These are phyloP conservation scores for Geosiphon pyriformis DNA, from an alignment of 192 early-diverging fungal species.

Conservation along the genomic window DNA sequence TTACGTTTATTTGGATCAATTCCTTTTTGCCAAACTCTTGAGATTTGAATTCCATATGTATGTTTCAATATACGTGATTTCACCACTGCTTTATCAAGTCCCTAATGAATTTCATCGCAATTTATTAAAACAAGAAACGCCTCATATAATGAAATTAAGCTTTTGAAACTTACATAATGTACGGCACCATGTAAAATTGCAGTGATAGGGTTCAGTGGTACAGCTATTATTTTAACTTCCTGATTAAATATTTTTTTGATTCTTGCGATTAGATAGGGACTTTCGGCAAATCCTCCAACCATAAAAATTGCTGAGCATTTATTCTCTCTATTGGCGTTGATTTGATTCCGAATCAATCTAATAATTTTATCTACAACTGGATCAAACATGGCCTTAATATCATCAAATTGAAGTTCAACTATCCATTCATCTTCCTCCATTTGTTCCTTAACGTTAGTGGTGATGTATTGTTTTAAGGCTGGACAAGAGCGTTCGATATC, in stretches of 20 bases:
- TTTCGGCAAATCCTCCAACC: slow-evolving; percentile 44
- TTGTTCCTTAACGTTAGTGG: neutral
- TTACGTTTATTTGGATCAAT: neutral
- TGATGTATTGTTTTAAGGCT: neutral
- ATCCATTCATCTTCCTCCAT: neutral
- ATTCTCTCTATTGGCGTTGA: slow-evolving; percentile 2
- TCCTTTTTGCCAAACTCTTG: neutral
- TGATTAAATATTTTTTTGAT: slow-evolving; percentile 41
- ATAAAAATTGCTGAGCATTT: slow-evolving; percentile 40
- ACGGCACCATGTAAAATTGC: slow-evolving; percentile 49
- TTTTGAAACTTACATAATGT: slow-evolving; percentile 26
- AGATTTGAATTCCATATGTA: slow-evolving; percentile 7
- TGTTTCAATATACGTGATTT: neutral
- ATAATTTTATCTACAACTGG: neutral
- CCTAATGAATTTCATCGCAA: neutral
- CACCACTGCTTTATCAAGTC: neutral
- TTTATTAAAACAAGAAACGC: neutral
- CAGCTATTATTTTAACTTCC: slow-evolving; percentile 36
- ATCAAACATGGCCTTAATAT: slow-evolving; percentile 4
- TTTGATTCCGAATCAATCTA: neutral
- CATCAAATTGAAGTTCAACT: neutral
- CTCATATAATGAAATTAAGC: too few species aligned
- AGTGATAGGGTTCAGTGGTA: slow-evolving; percentile 45
- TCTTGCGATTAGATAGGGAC: slow-evolving; percentile 40
- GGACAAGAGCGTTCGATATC: slow-evolving; percentile 1